Conservation (phyloP, 2,329 filamentous ascomycete species). For the Ilyonectria robusta region DNA sequence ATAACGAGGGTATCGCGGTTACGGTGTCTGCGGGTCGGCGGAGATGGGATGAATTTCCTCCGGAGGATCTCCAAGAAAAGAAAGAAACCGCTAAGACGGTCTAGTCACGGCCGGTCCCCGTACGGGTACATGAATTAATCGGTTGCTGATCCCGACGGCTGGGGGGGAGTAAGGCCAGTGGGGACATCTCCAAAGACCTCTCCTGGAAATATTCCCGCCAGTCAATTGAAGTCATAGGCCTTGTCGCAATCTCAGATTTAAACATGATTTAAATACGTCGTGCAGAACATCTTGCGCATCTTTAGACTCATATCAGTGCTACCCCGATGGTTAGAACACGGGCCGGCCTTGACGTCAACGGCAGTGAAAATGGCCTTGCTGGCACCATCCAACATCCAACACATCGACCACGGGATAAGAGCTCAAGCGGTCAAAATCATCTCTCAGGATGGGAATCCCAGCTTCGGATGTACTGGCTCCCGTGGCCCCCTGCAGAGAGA, state of each 20-base stretch:
- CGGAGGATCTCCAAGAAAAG: background rate
- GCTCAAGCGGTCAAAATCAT: background rate
- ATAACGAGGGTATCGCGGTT: conserved; percentile 3
- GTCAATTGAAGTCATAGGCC: background rate
- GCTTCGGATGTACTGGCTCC: background rate
- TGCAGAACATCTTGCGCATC: too few relatives aligned
- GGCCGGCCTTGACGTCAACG: background rate
- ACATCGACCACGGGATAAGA: background rate
- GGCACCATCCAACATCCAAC: background rate
- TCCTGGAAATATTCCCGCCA: conserved; percentile 13
- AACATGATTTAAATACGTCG: too few relatives aligned
- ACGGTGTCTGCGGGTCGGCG: background rate
- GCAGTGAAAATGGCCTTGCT: background rate
- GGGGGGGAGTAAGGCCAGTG: conserved; percentile 5
- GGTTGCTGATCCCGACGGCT: conserved; percentile 9
- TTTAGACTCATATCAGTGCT: background rate
- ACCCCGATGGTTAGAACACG: background rate
- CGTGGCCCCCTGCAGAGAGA: background rate
- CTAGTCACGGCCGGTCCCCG: background rate
- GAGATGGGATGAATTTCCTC: background rate
- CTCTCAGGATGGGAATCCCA: background rate
- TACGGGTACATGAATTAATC: background rate
- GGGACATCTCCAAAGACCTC: background rate
- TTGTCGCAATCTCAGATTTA: too few relatives aligned
- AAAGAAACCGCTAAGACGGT: background rate